These are phyloP conservation scores for Mariannaea elegans DNA, from an alignment of 2,329 filamentous ascomycete genomes.

Conservation along the genomic window DNA sequence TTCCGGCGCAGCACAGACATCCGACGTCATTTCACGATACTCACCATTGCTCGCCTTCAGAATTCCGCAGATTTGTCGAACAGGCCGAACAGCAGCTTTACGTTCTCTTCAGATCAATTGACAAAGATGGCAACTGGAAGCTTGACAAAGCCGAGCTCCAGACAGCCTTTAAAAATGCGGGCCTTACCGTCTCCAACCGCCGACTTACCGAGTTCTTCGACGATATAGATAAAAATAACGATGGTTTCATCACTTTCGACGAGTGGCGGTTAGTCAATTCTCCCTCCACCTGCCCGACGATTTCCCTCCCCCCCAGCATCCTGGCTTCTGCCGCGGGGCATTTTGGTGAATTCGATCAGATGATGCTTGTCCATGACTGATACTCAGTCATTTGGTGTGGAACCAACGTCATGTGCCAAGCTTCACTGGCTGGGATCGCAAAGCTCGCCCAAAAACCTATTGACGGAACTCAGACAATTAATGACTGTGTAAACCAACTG, in stretches of 20 bases:
- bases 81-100: slow-evolving; percentile 86
- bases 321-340: slow-evolving; percentile 9
- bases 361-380: slow-evolving; percentile 35
- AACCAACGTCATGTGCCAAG: slow-evolving; percentile 43
- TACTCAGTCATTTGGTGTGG: slow-evolving; percentile 39
- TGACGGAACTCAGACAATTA: slow-evolving; percentile 3
- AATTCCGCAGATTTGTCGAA: slow-evolving; percentile 90
- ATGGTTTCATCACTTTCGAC: slow-evolving; percentile 87
- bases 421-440: slow-evolving; percentile 18
- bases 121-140: slow-evolving; percentile 84
- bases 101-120: slow-evolving; percentile 85
- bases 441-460: slow-evolving; percentile 20
- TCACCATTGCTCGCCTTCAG: slow-evolving; percentile 55
- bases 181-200: slow-evolving; percentile 78
- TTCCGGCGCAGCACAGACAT: slow-evolving; percentile 12
- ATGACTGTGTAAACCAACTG: slow-evolving; percentile 28
- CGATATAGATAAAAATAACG: slow-evolving; percentile 88
- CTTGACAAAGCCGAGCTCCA: slow-evolving; percentile 88
- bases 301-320: not conserved
- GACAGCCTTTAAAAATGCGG: slow-evolving; percentile 78
- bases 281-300: not conserved
- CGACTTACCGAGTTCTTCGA: slow-evolving; percentile 87
- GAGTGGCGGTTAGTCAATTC: slow-evolving; percentile 88
- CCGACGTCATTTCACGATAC: slow-evolving; percentile 21
- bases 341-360: slow-evolving; percentile 31